Percentiles rank a stretch among this genome's conserved stretches.
These are phyloP conservation scores for Smittium mucronatum DNA, from an alignment of 371 early-diverging fungal species.

Conservation along the genomic window DNA sequence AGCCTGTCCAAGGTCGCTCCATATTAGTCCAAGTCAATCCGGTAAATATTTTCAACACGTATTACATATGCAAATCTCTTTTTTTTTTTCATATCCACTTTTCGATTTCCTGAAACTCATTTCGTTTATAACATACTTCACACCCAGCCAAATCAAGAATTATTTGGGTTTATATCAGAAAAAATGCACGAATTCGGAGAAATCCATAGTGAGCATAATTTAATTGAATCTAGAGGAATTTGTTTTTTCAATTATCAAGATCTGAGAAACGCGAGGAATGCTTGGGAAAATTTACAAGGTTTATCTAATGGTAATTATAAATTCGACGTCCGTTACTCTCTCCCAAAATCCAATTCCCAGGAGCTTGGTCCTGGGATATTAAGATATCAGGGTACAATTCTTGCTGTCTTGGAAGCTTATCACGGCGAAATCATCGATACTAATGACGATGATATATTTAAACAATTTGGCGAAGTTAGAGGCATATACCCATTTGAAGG, in stretches of 20 bases:
- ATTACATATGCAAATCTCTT: background rate
- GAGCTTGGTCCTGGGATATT: constrained; percentile 3
- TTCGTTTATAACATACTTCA: too few relatives aligned
- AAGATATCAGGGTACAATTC: background rate
- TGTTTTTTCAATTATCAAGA: constrained; percentile 6
- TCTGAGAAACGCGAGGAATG: background rate
- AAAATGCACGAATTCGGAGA: constrained; percentile 8
- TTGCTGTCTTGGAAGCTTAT: constrained; percentile 3
- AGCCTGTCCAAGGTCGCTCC: background rate
- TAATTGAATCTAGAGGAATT: background rate
- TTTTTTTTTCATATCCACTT: too few relatives aligned
- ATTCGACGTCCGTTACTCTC: background rate
- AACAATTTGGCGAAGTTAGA: constrained; percentile 6
- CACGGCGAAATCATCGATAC: background rate
- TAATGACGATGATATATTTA: constrained; percentile 9
- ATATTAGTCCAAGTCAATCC: background rate
- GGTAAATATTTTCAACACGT: background rate
- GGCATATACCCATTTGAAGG: constrained; percentile 3
- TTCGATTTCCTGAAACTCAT: too few relatives aligned
- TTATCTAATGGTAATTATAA: background rate
- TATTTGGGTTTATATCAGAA: background rate
- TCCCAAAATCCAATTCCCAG: background rate
- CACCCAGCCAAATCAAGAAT: background rate
- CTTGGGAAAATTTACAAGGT: constrained; percentile 2
- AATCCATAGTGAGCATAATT: background rate